Percentiles rank a stretch among this genome's conserved stretches.
Evolutionary conservation across 2,329 filamentous ascomycete genomes (phyloP).

Genomic region (Sporothrix sp.): DNA sequence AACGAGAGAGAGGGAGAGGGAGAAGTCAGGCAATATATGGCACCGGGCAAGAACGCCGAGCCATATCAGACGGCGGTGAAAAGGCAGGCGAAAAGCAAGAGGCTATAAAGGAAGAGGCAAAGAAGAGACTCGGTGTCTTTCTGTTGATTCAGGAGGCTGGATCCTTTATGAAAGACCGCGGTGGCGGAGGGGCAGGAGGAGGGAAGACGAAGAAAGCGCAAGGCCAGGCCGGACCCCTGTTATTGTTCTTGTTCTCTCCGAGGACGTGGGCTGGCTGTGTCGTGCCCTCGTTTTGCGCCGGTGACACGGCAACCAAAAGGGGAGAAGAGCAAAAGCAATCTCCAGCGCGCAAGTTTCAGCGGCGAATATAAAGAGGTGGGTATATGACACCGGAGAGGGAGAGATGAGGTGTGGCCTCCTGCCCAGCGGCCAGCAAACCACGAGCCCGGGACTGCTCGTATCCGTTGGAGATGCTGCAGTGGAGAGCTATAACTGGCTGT

Average conservation of each 20-base stretch:
- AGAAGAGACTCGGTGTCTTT: constrained; percentile 1
- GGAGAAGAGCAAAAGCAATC: too few species aligned
- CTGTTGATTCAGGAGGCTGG: neutral
- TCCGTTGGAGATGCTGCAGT: neutral
- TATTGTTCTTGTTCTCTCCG: neutral
- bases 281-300: too few species aligned
- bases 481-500: neutral
- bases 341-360: too few species aligned
- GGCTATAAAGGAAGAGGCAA: neutral
- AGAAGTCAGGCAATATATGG: neutral
- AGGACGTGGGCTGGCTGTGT: too few species aligned
- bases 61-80: constrained; percentile 1
- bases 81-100: constrained; percentile 5
- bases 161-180: constrained; percentile 2
- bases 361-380: too few species aligned
- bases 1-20: too few species aligned
- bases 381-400: too few species aligned
- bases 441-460: neutral
- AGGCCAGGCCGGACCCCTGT: neutral
- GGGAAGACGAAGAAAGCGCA: neutral
- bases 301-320: too few species aligned
- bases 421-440: neutral
- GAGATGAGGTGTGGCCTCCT: neutral
- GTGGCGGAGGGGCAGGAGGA: neutral
- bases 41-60: neutral